Conservation (phyloP, 805 yeast species). For the Lipomyces spencermartinsiae region DNA sequence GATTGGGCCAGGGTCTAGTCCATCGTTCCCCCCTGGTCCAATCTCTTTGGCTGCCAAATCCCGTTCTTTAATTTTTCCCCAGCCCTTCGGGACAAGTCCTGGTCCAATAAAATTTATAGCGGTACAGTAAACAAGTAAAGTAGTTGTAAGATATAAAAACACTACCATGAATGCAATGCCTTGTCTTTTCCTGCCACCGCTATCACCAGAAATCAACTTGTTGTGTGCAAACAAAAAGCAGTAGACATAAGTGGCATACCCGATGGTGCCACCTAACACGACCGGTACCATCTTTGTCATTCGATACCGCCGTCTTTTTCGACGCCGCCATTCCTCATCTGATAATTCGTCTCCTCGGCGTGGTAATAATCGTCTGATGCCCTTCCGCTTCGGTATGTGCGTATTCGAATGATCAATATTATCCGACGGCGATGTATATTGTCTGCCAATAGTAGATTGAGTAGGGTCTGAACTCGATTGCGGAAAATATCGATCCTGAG, state of each 20-base stretch:
- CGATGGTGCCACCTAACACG: conserved; percentile 41
- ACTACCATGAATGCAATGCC: conserved; percentile 52
- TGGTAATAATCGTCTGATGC: neutral
- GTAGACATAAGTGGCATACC: conserved; percentile 54
- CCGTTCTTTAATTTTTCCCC: conserved; percentile 46
- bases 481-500: neutral
- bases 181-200: conserved; percentile 42
- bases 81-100: conserved; percentile 53
- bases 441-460: neutral
- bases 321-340: conserved; percentile 24
- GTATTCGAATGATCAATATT: neutral
- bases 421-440: neutral
- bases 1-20: conserved; percentile 1
- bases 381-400: neutral
- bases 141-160: conserved; percentile 40
- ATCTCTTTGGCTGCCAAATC: neutral
- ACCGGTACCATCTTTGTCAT: conserved; percentile 29
- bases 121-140: conserved; percentile 53
- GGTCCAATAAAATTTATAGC: conserved; percentile 61
- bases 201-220: conserved; percentile 42
- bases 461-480: neutral
- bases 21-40: conserved; percentile 31
- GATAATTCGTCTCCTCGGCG: conserved; percentile 5
- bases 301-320: conserved; percentile 23
- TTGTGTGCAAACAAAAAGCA: conserved; percentile 55